Percentiles rank a stretch among this genome's conserved stretches.
These are phyloP conservation scores for Senna tora DNA, from an alignment of 306 rosid genomes.

Conservation along the genomic window DNA sequence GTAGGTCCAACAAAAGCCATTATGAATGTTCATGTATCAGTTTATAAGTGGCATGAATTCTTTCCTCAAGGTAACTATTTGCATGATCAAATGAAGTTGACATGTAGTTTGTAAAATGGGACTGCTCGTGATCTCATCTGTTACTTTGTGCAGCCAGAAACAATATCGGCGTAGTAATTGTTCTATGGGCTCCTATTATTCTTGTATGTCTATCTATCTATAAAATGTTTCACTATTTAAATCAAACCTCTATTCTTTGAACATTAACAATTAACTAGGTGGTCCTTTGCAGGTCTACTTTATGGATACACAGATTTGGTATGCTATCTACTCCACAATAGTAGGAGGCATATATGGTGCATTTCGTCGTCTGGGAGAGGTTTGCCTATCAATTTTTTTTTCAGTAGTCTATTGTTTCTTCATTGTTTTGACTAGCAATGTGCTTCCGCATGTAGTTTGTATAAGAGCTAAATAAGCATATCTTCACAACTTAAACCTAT, in stretches of 20 bases:
- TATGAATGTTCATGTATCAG: slow-evolving; percentile 54
- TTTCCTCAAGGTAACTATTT: slow-evolving; percentile 77
- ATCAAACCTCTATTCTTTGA: slow-evolving; percentile 31
- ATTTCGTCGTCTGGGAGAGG: slow-evolving; percentile 97
- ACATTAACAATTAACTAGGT: slow-evolving; percentile 10
- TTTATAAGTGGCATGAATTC: slow-evolving; percentile 88
- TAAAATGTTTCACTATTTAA: slow-evolving; percentile 21
- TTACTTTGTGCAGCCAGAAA: slow-evolving; percentile 67
- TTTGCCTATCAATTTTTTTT: slow-evolving; percentile 42
- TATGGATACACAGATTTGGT: slow-evolving; percentile 99
- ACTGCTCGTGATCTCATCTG: slow-evolving; percentile 39
- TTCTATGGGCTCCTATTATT: slow-evolving; percentile 88
- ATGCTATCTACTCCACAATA: slow-evolving; percentile 90
- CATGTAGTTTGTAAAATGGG: slow-evolving; percentile 24
- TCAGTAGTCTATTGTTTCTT: neutral
- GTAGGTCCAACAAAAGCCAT: slow-evolving; percentile 82
- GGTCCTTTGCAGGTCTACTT: slow-evolving; percentile 76
- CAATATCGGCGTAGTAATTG: slow-evolving; percentile 89
- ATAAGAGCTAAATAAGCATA: neutral
- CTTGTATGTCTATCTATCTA: slow-evolving; percentile 65
- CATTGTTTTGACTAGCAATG: neutral
- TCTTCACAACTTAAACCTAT: neutral
- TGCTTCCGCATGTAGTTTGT: neutral
- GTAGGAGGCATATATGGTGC: slow-evolving; percentile 97
- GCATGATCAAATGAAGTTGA: slow-evolving; percentile 27